These are phyloP conservation scores for Trichoderma gracile DNA, from an alignment of 2,329 filamentous ascomycete species.

Conservation along the genomic window DNA sequence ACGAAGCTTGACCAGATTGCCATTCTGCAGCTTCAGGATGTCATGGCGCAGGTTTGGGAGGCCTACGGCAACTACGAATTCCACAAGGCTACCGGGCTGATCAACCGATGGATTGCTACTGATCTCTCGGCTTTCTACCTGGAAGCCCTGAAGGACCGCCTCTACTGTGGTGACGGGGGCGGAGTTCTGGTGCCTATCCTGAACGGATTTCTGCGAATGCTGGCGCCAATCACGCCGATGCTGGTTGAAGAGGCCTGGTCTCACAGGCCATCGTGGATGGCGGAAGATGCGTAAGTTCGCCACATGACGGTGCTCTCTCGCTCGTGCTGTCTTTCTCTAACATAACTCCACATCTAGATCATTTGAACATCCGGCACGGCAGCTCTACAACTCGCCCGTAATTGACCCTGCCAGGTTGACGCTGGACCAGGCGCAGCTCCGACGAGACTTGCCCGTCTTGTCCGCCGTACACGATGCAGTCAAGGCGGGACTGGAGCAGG, in stretches of 20 bases:
- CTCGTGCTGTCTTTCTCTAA: conserved; percentile 27
- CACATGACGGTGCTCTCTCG: not conserved
- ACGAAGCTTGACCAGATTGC: conserved; percentile 72
- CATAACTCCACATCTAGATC: conserved; percentile 29
- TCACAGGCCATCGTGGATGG: conserved; percentile 67
- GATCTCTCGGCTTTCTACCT: conserved; percentile 94
- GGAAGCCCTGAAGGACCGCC: conserved; percentile 84
- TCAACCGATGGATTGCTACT: conserved; percentile 79
- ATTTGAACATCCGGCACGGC: conserved; percentile 45
- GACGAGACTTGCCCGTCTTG: conserved; percentile 49
- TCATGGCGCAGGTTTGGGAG: conserved; percentile 63
- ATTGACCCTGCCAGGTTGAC: conserved; percentile 45
- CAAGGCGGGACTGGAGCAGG: conserved; percentile 73
- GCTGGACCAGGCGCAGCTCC: conserved; percentile 43
- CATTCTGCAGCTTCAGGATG: conserved; percentile 68
- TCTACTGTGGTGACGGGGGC: conserved; percentile 78
- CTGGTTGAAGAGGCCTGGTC: conserved; percentile 89
- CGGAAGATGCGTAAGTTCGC: conserved; percentile 46
- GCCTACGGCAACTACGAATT: conserved; percentile 77
- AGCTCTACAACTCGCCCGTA: conserved; percentile 50
- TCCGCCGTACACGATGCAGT: conserved; percentile 63
- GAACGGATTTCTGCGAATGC: conserved; percentile 70
- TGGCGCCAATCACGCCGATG: conserved; percentile 77
- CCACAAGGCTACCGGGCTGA: conserved; percentile 68
- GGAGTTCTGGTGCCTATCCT: conserved; percentile 69